phyloP scores from a whole-genome alignment of 768 basidiomycete genomes.

The Russula sp. region DNA sequence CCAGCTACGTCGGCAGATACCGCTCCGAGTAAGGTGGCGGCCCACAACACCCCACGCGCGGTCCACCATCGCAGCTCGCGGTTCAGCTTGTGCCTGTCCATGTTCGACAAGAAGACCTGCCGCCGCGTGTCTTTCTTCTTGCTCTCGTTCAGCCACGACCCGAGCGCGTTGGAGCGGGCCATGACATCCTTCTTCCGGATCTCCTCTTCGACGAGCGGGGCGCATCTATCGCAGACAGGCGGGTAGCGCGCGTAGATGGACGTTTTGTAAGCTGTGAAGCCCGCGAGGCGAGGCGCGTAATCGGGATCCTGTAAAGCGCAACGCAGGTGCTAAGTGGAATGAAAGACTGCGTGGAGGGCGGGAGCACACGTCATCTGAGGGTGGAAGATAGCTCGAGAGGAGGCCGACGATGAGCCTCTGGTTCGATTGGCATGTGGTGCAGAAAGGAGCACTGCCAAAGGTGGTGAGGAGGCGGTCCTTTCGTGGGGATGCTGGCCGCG shows the following conservation, averaged over 20 bases:
- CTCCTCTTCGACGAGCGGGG: constrained; percentile 76
- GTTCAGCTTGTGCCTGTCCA: constrained; percentile 40
- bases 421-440: constrained; percentile 87
- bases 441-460: constrained; percentile 63
- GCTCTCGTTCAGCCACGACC: constrained; percentile 60
- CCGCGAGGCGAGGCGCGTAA: constrained; percentile 55
- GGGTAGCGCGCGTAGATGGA: constrained; percentile 81
- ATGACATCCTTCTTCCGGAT: constrained; percentile 73
- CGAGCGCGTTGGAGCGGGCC: constrained; percentile 73
- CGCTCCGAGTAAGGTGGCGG: constrained; percentile 38
- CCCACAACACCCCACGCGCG: constrained; percentile 64
- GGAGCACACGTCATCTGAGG: constrained; percentile 53
- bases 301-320: constrained; percentile 56
- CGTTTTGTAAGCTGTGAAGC: constrained; percentile 64
- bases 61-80: constrained; percentile 61
- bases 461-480: constrained; percentile 62
- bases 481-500: constrained; percentile 52
- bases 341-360: background rate
- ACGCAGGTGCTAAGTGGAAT: background rate
- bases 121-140: constrained; percentile 58
- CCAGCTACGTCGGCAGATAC: constrained; percentile 42
- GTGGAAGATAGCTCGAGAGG: constrained; percentile 82
- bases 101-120: constrained; percentile 37
- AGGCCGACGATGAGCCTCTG: constrained; percentile 84
- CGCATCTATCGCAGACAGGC: constrained; percentile 72